Conservation (phyloP, 192 early-diverging fungal species). For the Ambispora gerdemannii region DNA sequence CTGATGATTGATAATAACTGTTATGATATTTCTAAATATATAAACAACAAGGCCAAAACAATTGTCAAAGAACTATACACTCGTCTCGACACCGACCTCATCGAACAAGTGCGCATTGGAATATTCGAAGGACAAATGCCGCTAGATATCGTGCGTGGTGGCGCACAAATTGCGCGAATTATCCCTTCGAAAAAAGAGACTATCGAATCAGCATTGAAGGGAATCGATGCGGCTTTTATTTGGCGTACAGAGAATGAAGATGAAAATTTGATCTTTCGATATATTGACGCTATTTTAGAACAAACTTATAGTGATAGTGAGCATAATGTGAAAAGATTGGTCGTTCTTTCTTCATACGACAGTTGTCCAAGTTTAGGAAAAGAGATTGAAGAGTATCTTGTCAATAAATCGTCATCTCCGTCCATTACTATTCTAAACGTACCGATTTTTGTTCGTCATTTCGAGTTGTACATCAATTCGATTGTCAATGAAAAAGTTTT, state of each 20-base stretch:
- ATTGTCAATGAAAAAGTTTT: constrained; percentile 20
- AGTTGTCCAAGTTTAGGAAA: neutral
- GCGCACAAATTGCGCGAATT: neutral
- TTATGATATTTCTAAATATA: no score
- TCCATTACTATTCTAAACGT: neutral
- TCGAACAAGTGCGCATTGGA: neutral
- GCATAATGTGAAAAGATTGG: constrained; percentile 8
- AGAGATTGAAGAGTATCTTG: constrained; percentile 10
- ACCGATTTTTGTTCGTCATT: constrained; percentile 14
- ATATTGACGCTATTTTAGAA: constrained; percentile 3
- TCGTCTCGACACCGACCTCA: no score
- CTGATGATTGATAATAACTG: no score
- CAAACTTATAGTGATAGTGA: no score
- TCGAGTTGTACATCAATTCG: neutral
- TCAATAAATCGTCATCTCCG: neutral
- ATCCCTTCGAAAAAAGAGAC: neutral
- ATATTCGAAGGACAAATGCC: neutral
- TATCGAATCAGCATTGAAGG: constrained; percentile 4
- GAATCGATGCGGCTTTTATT: constrained; percentile 5
- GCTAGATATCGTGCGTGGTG: neutral
- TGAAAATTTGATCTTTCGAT: neutral
- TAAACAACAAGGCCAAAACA: no score
- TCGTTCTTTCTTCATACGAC: constrained; percentile 5
- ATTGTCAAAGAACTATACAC: no score
- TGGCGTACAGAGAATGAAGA: constrained; percentile 2